These are phyloP conservation scores for Blastobotrys apis DNA, from an alignment of 1,139 yeast genomes.

Conservation along the genomic window DNA sequence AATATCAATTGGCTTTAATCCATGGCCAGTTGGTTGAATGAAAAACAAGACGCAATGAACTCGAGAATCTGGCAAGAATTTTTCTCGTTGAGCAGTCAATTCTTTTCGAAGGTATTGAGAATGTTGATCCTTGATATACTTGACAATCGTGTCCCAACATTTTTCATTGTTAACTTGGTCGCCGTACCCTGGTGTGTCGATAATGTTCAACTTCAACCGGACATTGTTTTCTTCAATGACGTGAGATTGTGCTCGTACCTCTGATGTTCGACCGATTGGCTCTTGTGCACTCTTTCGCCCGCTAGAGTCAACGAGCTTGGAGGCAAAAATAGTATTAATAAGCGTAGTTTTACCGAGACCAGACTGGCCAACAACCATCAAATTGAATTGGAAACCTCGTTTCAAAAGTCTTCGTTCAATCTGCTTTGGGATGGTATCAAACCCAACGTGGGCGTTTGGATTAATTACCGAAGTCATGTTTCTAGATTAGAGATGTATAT, in stretches of 20 bases:
- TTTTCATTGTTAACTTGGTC: constrained; percentile 94
- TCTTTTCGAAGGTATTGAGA: constrained; percentile 90
- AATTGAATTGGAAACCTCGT: constrained; percentile 89
- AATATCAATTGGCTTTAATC: constrained; percentile 76
- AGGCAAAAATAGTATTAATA: constrained; percentile 82
- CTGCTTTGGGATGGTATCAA: constrained; percentile 93
- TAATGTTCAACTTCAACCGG: constrained; percentile 74
- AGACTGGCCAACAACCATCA: constrained; percentile 89
- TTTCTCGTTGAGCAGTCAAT: constrained; percentile 92
- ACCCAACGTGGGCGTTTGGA: constrained; percentile 64
- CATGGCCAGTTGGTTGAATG: constrained; percentile 80
- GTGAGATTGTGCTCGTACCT: constrained; percentile 71
- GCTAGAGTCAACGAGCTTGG: constrained; percentile 66
- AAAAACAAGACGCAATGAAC: constrained; percentile 92
- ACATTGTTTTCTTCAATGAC: constrained; percentile 78
- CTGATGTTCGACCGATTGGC: constrained; percentile 84
- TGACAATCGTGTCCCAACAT: constrained; percentile 94
- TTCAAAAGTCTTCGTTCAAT: constrained; percentile 88
- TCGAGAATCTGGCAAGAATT: constrained; percentile 78
- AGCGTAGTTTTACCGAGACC: constrained; percentile 94
- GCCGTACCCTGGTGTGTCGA: constrained; percentile 97
- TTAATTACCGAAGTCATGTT: constrained; percentile 9
- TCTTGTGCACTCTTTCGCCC: constrained; percentile 66
- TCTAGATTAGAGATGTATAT: no score
- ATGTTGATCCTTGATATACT: constrained; percentile 95